These are phyloP conservation scores for Kalmusia sp. DNA, from an alignment of 2,329 filamentous ascomycete species.

Conservation along the genomic window DNA sequence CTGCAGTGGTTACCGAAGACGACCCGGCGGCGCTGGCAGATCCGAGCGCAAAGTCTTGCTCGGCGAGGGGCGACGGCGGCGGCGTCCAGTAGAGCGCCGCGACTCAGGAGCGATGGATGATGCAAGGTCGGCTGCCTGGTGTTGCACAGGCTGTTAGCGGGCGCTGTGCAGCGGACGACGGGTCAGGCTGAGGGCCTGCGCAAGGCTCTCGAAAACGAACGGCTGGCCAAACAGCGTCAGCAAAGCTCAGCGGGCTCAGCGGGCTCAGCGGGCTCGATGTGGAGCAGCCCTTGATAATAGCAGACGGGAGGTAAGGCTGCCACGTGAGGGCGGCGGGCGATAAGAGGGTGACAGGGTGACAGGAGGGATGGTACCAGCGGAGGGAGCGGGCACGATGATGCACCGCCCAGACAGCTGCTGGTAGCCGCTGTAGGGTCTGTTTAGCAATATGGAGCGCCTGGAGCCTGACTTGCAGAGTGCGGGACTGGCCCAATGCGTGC, in stretches of 20 bases:
- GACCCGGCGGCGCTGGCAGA: constrained; percentile 14
- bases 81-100: constrained; percentile 1
- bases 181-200: not conserved
- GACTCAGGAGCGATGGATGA: constrained; percentile 5
- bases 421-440: constrained; percentile 25
- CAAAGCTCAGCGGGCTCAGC: not conserved
- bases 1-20: constrained; percentile 28
- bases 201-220: not conserved
- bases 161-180: not conserved
- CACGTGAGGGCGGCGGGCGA: constrained; percentile 23
- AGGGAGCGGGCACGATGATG: constrained; percentile 19
- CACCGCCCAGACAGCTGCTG: constrained; percentile 14
- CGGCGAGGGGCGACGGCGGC: constrained; percentile 11
- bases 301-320: constrained; percentile 12
- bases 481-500: constrained; percentile 7
- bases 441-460: not conserved
- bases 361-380: constrained; percentile 7
- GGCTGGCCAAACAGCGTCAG: constrained; percentile 5
- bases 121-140: constrained; percentile 15
- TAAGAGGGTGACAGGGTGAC: constrained; percentile 16
- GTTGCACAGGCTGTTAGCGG: constrained; percentile 5
- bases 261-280: not conserved
- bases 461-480: constrained; percentile 10
- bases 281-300: constrained; percentile 10
- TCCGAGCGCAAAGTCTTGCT: constrained; percentile 21